Evolutionary conservation across 2,329 filamentous ascomycete genomes (phyloP), one percentile per base, ranked within the genome.

Genomic region (Colletotrichum destructivum): DNA sequence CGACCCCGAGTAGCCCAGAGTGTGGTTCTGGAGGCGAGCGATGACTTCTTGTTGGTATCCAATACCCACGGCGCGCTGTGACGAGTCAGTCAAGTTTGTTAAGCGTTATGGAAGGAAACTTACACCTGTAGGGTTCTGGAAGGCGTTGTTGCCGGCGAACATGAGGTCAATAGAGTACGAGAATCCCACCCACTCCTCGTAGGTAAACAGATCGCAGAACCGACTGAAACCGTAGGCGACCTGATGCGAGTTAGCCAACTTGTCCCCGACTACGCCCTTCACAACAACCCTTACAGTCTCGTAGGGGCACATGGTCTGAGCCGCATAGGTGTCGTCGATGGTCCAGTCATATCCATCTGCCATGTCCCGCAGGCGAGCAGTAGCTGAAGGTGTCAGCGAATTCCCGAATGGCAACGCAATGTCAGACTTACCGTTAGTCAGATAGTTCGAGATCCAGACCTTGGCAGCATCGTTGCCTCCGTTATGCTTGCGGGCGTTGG

Each of bases 181-280:
- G 77, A 92, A 95, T 49, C 87, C 89, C 61, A 89, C 82, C 92
- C 92, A 95, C 78, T 95, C 93, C 23, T 91, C 85, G 75, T 91
- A 93, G 0, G 90, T 94, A 78, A 95, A 95, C 4, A 95, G 85
- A 31, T 89, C 84, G 78, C 93, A 95, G 83, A 93, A 95, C 12
- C 86, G 86, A 75, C 91, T 93, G 82, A 90, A 95, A 26, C 93
- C 93, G 71, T 92, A 91, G 1, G 91, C 90, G n/a, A 94, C 88
- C 81, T 84, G 31, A 6, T 60, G 7, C 35, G 40, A 52, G 38
- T 46, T 26, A 51, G 40, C 40, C 31, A 26, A 18, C 11, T 18
- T 42, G 38, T 11, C 40, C n/a, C 38, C 18, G 35, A 8, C 15
- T 2, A 26, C 31, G 1, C 15, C 15, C 16, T 49, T 23, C 44